A percentile compares a stretch with the other conserved stretches of the same genome.
These are phyloP conservation scores for Suillus weaverae DNA, from an alignment of 768 basidiomycete species.

Conservation along the genomic window DNA sequence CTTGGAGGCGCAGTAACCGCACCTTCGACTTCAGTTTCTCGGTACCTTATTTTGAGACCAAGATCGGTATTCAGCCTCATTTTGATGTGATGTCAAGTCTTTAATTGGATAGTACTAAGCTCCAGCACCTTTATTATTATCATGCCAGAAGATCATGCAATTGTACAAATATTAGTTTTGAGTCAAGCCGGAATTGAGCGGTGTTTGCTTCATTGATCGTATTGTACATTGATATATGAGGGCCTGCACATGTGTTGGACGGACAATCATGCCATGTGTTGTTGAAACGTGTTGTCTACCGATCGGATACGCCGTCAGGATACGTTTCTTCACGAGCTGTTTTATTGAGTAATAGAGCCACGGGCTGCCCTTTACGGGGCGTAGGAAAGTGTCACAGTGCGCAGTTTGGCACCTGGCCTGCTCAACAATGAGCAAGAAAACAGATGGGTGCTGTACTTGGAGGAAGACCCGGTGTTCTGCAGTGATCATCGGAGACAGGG, in stretches of 20 bases:
- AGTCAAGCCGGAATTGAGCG: conserved; percentile 1
- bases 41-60: conserved; percentile 14
- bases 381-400: conserved; percentile 25
- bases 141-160: conserved; percentile 6
- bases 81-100: conserved; percentile 21
- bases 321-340: background rate
- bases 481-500: background rate
- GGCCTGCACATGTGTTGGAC: conserved; percentile 6
- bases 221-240: conserved; percentile 11
- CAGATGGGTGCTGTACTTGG: conserved; percentile 16
- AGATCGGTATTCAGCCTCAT: conserved; percentile 20
- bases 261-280: conserved; percentile 25
- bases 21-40: conserved; percentile 17
- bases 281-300: conserved; percentile 19
- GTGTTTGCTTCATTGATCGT: conserved; percentile 12
- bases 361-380: conserved; percentile 8
- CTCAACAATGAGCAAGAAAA: conserved; percentile 14
- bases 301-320: conserved; percentile 3
- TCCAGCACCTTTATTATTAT: conserved; percentile 11
- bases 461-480: conserved; percentile 1
- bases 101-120: conserved; percentile 18
- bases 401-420: conserved; percentile 21
- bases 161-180: background rate
- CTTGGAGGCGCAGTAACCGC: conserved; percentile 16
- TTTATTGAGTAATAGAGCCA: conserved; percentile 7